Evolutionary conservation across 371 early-diverging fungal species (phyloP).

Genomic region (Actinomortierella wolfii): DNA sequence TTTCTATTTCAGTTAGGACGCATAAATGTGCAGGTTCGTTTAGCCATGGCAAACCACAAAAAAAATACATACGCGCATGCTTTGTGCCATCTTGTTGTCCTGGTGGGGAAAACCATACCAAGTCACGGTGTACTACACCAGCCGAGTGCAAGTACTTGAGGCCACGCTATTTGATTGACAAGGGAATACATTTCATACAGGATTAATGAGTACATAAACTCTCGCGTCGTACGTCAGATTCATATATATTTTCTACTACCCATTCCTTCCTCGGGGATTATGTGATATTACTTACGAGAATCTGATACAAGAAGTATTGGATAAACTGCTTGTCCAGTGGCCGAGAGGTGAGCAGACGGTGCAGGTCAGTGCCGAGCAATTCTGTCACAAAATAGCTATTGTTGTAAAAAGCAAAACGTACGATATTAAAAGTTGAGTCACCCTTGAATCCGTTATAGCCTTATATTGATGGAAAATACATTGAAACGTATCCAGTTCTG

Average conservation of each 20-base stretch:
- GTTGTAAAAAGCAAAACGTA: neutral
- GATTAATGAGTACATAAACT: no score
- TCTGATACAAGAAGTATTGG: slow-evolving; percentile 96
- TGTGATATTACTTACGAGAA: slow-evolving; percentile 60
- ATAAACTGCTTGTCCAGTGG: slow-evolving; percentile 92
- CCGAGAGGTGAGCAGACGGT: slow-evolving; percentile 85
- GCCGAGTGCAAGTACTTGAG: slow-evolving; percentile 94
- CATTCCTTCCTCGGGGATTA: no score
- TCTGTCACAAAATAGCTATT: slow-evolving; percentile 93
- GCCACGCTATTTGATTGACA: slow-evolving; percentile 60
- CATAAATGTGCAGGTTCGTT: no score
- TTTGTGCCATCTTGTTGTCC: neutral
- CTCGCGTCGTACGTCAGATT: no score
- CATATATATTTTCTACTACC: no score
- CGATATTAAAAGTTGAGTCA: neutral
- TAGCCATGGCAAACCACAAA: no score
- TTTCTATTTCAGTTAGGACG: slow-evolving; percentile 60
- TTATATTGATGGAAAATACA: neutral
- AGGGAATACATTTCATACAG: neutral
- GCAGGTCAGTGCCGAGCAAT: slow-evolving; percentile 91
- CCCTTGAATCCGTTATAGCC: neutral
- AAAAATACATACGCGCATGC: neutral
- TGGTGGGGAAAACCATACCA: slow-evolving; percentile 55
- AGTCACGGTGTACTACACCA: slow-evolving; percentile 93
- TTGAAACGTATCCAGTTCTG: neutral